Evolutionary conservation across 2,329 filamentous ascomycete species (phyloP), one percentile per base, ranked within the genome.

Genomic region (Sclerotinia trifoliorum): DNA sequence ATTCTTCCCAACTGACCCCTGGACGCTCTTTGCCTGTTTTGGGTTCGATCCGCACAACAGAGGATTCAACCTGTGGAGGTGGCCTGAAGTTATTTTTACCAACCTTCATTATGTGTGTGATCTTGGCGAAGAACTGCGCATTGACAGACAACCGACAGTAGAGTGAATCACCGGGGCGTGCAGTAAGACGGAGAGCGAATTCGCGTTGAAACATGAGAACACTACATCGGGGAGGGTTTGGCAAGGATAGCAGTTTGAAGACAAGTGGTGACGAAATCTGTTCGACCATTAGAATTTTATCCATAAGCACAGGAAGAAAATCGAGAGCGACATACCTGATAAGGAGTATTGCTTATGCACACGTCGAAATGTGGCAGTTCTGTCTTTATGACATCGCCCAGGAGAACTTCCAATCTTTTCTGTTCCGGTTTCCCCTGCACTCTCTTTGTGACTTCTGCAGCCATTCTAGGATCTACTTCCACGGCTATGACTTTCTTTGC

Each of bases 121-220:
- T 87, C 74, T 88, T 89, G 11, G 90, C 87, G 87, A 91, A 97
- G 84, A 98, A 96, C 78, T 98, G 94, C 24, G 91, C 92, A 76
- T 98, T 98, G 69, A 97, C 94, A 1, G 88, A 91, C 35, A 98
- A 84, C n/a, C 95, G 86, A 73, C 89, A 93, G 83, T 97, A 98
- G 11, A 98, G 86, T 65, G 93, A 86, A 77, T 97, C 94, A 11
- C 92, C 92, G 0, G 94, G 92, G 56, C 90, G 89, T 19, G 95
- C 95, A 68, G 96, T 94, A 48, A 98, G 83, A 51, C 94, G 88
- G 79, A 96, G 88, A 24, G 94, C 94, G 76, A 97, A 97, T 81
- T 98, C 94, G 77, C 93, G 88, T 82, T 98, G 94, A 76, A 96
- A 95, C 93, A 97, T 97, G 80, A 98, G 92, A 72, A 98, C 87